These are phyloP conservation scores for Hirsutella thompsonii DNA, from an alignment of 2,329 filamentous ascomycete species.

Conservation along the genomic window DNA sequence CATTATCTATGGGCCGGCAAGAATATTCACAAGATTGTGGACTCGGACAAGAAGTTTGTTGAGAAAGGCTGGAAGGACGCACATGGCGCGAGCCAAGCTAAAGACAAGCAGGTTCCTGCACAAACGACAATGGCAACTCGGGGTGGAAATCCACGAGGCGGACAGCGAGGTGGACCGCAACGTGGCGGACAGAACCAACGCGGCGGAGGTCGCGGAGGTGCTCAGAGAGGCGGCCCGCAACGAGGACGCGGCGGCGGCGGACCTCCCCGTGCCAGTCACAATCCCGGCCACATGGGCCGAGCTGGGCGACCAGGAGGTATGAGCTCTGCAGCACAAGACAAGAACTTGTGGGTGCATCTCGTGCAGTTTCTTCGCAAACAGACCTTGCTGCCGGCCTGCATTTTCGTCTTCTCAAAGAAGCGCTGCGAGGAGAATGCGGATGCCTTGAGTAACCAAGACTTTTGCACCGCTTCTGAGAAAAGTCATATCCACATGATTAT, in stretches of 20 bases:
- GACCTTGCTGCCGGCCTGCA: conserved; percentile 78
- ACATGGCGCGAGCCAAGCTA: conserved; percentile 67
- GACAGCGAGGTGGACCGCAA: conserved; percentile 26
- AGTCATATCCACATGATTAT: conserved; percentile 97
- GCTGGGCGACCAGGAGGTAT: conserved; percentile 75
- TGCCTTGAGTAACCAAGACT: conserved; percentile 88
- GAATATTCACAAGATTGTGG: conserved; percentile 86
- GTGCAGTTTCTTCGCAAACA: conserved; percentile 85
- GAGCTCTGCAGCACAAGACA: conserved; percentile 84
- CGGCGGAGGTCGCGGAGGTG: conserved; percentile 22
- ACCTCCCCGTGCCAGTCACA: conserved; percentile 45
- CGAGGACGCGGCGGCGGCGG: conserved; percentile 37
- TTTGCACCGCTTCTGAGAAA: conserved; percentile 86
- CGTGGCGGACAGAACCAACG: conserved; percentile 31
- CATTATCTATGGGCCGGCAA: conserved; percentile 96
- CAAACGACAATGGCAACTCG: conserved; percentile 21
- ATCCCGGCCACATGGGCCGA: conserved; percentile 77
- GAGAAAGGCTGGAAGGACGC: conserved; percentile 94
- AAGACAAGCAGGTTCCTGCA: conserved; percentile 54
- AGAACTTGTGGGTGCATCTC: conserved; percentile 91
- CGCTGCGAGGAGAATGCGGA: conserved; percentile 95
- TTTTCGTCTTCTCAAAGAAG: conserved; percentile 98
- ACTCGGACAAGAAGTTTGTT: conserved; percentile 80
- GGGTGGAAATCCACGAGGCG: conserved; percentile 23
- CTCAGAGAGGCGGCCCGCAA: conserved; percentile 38